Evolutionary conservation across 106 monocot genomes (phyloP).

Genomic region (Allium fistulosum): DNA sequence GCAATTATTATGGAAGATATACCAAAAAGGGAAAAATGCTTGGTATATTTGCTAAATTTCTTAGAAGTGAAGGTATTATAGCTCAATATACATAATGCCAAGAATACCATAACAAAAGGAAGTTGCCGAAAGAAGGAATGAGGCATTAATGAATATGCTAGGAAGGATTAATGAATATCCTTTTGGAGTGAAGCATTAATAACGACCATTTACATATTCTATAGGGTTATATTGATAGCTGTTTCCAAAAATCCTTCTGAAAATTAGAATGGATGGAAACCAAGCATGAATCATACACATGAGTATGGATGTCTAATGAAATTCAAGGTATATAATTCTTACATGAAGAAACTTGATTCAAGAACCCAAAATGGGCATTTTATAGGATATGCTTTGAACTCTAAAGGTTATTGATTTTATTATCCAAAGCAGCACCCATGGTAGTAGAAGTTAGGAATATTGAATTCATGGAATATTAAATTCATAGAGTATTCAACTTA

Average conservation of each 20-base stretch:
- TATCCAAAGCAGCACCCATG: background rate
- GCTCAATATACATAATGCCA: background rate
- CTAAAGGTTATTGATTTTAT: background rate
- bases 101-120: background rate
- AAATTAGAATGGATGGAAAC: background rate
- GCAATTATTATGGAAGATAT: background rate
- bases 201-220: background rate
- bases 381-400: background rate
- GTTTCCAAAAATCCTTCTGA: background rate
- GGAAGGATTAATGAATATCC: background rate
- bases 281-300: background rate
- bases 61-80: background rate
- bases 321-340: background rate
- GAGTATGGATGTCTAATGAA: background rate
- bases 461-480: no score
- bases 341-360: slow-evolving; percentile 1
- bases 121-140: background rate
- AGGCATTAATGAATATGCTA: background rate
- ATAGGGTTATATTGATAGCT: background rate
- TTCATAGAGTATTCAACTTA: background rate
- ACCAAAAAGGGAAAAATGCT: background rate
- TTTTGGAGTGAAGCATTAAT: slow-evolving; percentile 3
- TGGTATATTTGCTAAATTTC: background rate
- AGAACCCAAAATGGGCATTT: background rate
- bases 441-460: background rate